phyloP scores from a whole-genome alignment of 2,329 filamentous ascomycete species.

The Epichloe sibirici region DNA sequence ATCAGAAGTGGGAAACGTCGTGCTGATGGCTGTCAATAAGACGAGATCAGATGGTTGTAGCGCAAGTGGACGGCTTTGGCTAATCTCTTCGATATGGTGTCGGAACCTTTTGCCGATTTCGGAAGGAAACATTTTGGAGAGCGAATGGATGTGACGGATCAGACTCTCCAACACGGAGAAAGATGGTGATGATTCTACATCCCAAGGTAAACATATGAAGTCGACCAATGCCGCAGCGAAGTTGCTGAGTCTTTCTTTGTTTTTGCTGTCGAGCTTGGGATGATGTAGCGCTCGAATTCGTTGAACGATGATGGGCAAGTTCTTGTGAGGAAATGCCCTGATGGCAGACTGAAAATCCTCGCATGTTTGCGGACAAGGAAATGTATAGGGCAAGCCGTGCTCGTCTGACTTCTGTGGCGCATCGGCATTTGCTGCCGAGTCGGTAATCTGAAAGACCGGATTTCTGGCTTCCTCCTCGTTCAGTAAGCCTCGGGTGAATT shows the following conservation, averaged over 20 bases:
- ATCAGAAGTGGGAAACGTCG: conserved; percentile 88
- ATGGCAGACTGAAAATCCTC: conserved; percentile 60
- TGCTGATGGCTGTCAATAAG: conserved; percentile 70
- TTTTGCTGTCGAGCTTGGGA: conserved; percentile 69
- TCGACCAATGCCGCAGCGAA: conserved; percentile 58
- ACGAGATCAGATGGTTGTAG: conserved; percentile 61
- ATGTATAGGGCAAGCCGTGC: conserved; percentile 65
- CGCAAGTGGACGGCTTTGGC: conserved; percentile 33
- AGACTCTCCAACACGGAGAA: conserved; percentile 65
- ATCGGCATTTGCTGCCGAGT: conserved; percentile 28
- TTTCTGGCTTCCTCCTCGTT: conserved; percentile 44
- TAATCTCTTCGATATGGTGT: conserved; percentile 50
- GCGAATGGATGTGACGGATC: conserved; percentile 81
- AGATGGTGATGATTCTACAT: conserved; percentile 33
- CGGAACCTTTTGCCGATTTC: conserved; percentile 70
- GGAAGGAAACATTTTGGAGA: conserved; percentile 74
- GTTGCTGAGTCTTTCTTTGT: conserved; percentile 67
- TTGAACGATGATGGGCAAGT: conserved; percentile 70
- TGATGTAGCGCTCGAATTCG: conserved; percentile 88
- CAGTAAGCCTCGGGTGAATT: conserved; percentile 59
- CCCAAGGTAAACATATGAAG: conserved; percentile 39
- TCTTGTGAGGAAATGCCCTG: conserved; percentile 45
- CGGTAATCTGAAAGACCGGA: conserved; percentile 32
- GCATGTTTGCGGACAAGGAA: conserved; percentile 70
- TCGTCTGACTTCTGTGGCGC: conserved; percentile 30